Evolutionary conservation across 2,329 filamentous ascomycete species (phyloP), one percentile per base, ranked within the genome.

Genomic region (Fusarium protoensiforme): DNA sequence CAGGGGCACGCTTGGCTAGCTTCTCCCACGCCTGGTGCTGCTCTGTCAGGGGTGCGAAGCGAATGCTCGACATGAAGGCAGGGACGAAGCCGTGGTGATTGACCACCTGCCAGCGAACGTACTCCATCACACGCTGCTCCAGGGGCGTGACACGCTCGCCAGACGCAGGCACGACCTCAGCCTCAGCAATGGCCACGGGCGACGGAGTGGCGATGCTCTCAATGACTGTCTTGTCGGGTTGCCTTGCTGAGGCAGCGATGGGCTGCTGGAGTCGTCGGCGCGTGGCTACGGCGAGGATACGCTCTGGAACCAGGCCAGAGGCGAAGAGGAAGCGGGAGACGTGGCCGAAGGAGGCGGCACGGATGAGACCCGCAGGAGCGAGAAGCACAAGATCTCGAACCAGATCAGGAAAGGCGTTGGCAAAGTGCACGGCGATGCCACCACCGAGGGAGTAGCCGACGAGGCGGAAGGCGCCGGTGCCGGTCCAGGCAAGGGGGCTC

Each of bases 381-480:
- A 98, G 87, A 7, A 98, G 88, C 13, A 96, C 86, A 24, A 98
- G 85, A 11, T 88, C 89, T 14, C 88, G 87, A 16, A 98, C 87
- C 64, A 96, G 84, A 56, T 89, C 80, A 0, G 94, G 93, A 78
- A 95, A 95, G 66, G 91, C 88, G 11, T 89, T 89, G 8, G 93
- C 90, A 79, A 97, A 96, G 68, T 92, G 89, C 7, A 92, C 90
- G 6, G 91, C 91, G 64, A 97, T 92, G 61, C 92, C 93, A 54
- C 94, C 94, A 65, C 94, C 94, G 1, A 97, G 87, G 0, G 93
- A 95, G 82, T 96, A 97, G 13, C 94, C 94, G 14, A 95, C 83
- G 22, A 97, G 82, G 56, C 88, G 88, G 78, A 96, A 91, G 56
- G 85, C 87, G 48, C 80, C 77, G 16, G 79, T 71, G 48, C 90